A percentile compares a stretch with the other conserved stretches of the same genome.
Conservation (phyloP, 129 eudicot genomes). For the Helichrysum umbraculigerum region DNA sequence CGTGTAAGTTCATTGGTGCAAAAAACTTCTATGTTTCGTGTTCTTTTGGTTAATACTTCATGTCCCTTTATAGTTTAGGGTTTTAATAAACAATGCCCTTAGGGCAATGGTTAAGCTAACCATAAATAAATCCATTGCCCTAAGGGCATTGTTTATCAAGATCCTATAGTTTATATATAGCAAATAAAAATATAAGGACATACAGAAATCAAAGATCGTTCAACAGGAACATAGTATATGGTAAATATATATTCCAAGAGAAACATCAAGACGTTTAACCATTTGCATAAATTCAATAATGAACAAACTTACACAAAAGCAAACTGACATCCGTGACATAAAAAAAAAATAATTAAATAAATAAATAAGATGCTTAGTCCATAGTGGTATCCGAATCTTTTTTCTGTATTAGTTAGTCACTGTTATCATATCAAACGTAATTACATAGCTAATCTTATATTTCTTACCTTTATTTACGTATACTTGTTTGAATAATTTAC, state of each 20-base stretch:
- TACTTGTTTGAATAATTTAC: background rate
- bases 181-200: background rate
- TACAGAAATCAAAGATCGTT: background rate
- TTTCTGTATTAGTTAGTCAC: background rate
- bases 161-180: background rate
- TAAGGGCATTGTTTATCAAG: too few relatives aligned
- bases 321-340: background rate
- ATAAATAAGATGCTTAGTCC: background rate
- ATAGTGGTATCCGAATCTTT: background rate
- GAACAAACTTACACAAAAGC: constrained; percentile 2
- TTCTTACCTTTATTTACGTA: background rate
- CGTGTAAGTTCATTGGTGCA: background rate
- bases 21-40: background rate
- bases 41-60: background rate
- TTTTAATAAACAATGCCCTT: too few relatives aligned
- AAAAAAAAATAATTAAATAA: background rate
- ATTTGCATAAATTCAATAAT: background rate
- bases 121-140: too few relatives aligned
- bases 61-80: background rate
- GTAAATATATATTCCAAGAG: background rate
- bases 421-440: background rate
- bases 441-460: background rate
- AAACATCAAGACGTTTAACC: background rate
- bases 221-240: background rate
- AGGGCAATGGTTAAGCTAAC: too few relatives aligned